Evolutionary conservation across 805 yeast genomes (phyloP).

Genomic region (Candida maris): DNA sequence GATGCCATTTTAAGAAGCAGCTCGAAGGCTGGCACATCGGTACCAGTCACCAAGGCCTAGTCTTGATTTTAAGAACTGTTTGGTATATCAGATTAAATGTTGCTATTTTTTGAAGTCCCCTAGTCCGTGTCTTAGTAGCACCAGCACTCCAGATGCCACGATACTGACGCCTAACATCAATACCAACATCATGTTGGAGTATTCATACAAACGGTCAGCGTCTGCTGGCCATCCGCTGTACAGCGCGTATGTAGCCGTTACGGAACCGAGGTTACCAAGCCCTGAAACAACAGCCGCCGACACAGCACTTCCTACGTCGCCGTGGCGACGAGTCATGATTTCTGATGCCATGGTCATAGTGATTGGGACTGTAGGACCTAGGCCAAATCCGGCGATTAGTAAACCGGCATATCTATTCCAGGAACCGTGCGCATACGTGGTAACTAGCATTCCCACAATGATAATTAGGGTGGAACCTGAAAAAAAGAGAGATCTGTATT

Average conservation of each 20-base stretch:
- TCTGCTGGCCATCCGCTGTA: slow-evolving; percentile 89
- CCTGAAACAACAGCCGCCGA: slow-evolving; percentile 83
- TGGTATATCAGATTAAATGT: too few relatives aligned
- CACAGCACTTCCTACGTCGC: slow-evolving; percentile 83
- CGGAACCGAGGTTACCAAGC: slow-evolving; percentile 82
- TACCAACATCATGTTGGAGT: slow-evolving; percentile 83
- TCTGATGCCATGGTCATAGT: slow-evolving; percentile 82
- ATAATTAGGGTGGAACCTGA: slow-evolving; percentile 60
- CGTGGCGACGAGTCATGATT: slow-evolving; percentile 65
- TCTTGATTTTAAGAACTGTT: too few relatives aligned
- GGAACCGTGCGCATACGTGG: slow-evolving; percentile 66
- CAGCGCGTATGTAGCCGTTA: slow-evolving; percentile 79
- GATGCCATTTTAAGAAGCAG: slow-evolving; percentile 82
- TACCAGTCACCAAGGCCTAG: slow-evolving; percentile 29
- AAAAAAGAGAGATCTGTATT: slow-evolving; percentile 59
- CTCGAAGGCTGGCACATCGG: slow-evolving; percentile 37
- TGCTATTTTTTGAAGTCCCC: slow-evolving; percentile 28
- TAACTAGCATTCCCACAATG: slow-evolving; percentile 69
- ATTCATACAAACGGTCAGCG: slow-evolving; percentile 50
- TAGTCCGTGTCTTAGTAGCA: slow-evolving; percentile 28
- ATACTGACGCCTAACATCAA: slow-evolving; percentile 73
- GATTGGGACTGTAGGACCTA: slow-evolving; percentile 89
- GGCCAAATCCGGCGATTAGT: slow-evolving; percentile 77
- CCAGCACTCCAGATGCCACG: slow-evolving; percentile 40
- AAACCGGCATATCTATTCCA: slow-evolving; percentile 83